phyloP scores from a whole-genome alignment of 148 eudicot genomes.

The Chenopodium quinoa region DNA sequence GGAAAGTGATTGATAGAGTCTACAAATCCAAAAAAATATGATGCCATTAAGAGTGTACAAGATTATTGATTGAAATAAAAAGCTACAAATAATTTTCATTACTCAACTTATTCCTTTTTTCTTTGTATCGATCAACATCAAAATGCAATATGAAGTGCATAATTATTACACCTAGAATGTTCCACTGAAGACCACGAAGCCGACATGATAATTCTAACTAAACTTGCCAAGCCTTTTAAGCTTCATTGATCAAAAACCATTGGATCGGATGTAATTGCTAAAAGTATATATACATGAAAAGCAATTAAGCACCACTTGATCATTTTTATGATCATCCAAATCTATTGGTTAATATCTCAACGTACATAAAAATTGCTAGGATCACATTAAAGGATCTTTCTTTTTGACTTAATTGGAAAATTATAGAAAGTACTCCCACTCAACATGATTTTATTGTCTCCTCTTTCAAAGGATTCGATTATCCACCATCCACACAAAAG shows the following conservation, averaged over 20 bases:
- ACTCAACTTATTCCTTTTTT: too few relatives aligned
- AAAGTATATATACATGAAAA: neutral
- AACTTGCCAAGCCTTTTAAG: too few relatives aligned
- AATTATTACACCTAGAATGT: neutral
- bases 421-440: conserved; percentile 13
- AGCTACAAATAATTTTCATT: too few relatives aligned
- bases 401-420: conserved; percentile 22
- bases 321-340: neutral
- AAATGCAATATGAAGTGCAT: neutral
- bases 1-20: too few relatives aligned
- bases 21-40: too few relatives aligned
- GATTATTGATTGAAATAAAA: too few relatives aligned
- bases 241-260: neutral
- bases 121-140: neutral
- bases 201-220: neutral
- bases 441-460: neutral
- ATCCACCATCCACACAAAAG: conserved; percentile 19
- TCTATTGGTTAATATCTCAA: neutral
- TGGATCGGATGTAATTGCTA: neutral
- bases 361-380: neutral
- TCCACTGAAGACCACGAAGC: conserved; percentile 9
- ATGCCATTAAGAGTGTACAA: too few relatives aligned
- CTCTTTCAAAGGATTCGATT: conserved; percentile 17
- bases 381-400: conserved; percentile 12
- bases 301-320: neutral